Evolutionary conservation across 129 eudicot genomes (phyloP).

Genomic region (Ambrosia trifida): DNA sequence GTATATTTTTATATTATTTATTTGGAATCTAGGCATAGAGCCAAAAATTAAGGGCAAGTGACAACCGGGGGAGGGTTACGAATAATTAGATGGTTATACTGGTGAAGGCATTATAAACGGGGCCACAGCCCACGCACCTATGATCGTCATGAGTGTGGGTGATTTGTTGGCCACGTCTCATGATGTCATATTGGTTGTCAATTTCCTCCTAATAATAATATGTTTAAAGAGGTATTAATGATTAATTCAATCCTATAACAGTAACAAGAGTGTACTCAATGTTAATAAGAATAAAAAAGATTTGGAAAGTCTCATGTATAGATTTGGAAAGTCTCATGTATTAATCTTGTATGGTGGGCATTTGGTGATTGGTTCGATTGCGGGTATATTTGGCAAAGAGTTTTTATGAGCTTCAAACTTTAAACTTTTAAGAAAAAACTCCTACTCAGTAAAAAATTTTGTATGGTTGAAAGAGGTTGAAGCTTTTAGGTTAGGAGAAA

Average conservation of each 20-base stretch:
- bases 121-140: neutral
- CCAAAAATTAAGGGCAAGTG: neutral
- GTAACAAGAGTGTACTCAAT: neutral
- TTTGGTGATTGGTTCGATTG: too few relatives aligned
- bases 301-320: neutral
- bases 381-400: too few relatives aligned
- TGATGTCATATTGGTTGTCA: conserved; percentile 6
- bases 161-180: conserved; percentile 20
- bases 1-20: neutral
- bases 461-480: too few relatives aligned
- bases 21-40: neutral
- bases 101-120: conserved; percentile 1
- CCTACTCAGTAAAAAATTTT: too few relatives aligned
- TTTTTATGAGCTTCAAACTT: too few relatives aligned
- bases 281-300: neutral
- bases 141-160: neutral
- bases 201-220: neutral
- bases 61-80: conserved; percentile 21
- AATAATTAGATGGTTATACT: neutral
- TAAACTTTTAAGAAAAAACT: too few relatives aligned
- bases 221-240: neutral
- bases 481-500: too few relatives aligned
- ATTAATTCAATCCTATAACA: neutral
- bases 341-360: too few relatives aligned
- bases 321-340: neutral